Conservation (phyloP, 192 early-diverging fungal species). For the Entomortierella parvispora region DNA sequence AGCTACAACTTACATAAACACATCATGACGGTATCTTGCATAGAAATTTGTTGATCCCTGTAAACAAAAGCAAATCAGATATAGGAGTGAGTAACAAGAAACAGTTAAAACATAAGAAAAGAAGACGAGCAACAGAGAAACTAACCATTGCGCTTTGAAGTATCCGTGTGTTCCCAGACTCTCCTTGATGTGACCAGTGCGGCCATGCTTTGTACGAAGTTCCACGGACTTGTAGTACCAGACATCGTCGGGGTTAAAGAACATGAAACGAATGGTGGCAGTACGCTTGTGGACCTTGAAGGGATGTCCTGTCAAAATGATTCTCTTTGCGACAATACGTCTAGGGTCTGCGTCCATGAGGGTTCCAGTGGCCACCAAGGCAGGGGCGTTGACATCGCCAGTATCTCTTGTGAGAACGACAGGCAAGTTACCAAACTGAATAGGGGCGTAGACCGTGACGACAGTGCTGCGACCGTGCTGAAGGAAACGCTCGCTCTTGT, state of each 20-base stretch:
- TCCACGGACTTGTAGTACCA: slow-evolving; percentile 97
- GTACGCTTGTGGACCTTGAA: slow-evolving; percentile 94
- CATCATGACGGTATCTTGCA: slow-evolving; percentile 97
- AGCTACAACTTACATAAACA: slow-evolving; percentile 79
- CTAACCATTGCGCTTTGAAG: slow-evolving; percentile 50
- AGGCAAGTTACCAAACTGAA: slow-evolving; percentile 89
- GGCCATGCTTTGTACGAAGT: slow-evolving; percentile 89
- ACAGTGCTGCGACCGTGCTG: slow-evolving; percentile 76
- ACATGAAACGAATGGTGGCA: slow-evolving; percentile 96
- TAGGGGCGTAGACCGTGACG: slow-evolving; percentile 92
- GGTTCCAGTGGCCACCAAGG: slow-evolving; percentile 83
- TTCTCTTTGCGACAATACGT: slow-evolving; percentile 94
- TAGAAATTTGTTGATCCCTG: slow-evolving; percentile 83
- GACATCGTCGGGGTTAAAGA: slow-evolving; percentile 94
- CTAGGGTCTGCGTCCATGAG: slow-evolving; percentile 79
- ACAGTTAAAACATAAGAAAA: not conserved
- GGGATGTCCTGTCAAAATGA: slow-evolving; percentile 94
- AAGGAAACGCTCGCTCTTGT: slow-evolving; percentile 95
- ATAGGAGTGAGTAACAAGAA: not conserved
- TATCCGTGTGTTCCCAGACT: slow-evolving; percentile 97
- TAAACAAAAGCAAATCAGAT: slow-evolving; percentile 52
- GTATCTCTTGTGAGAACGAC: slow-evolving; percentile 83
- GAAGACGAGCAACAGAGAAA: not conserved
- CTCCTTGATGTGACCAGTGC: slow-evolving; percentile 92
- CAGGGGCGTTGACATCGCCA: slow-evolving; percentile 64